Base-by-base conservation (phyloP, 2,329 filamentous ascomycete species). In the Aspergillus ustus region DNA sequence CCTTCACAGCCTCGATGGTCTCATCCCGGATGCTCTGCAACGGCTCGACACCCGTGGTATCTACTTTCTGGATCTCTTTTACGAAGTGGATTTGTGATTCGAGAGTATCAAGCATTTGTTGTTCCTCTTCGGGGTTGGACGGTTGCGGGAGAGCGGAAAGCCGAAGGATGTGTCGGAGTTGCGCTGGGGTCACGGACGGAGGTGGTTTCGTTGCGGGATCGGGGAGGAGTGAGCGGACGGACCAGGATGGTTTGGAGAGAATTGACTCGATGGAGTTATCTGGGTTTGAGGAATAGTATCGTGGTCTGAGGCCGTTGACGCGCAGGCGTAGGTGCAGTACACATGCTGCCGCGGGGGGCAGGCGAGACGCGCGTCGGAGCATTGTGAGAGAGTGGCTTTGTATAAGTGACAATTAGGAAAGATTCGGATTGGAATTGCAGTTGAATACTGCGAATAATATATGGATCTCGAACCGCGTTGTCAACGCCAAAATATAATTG, bases 31-130 rank as follows among this genome's bases (percentile, higher is more conserved):
- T 89, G 49, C 89, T 89, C 54, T 86, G 84, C 48, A 99, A 78
- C 0, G 95, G 93, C 59, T 87, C 83, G 0, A 97, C 82, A 3
- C 85, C 87, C 0, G 82, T 78, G 0, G 92, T 93, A 74, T 96
- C 85, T 52, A 97, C 89, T 49, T 84, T 81, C 72, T 96, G 93
- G 20, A 98, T 88, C 64, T 92, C 87, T 63, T 87, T 88, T n/a
- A 98, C 93, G 72, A 99, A 99, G 71, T 91, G 89, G 0, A 99
- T 85, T 73, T 99, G 95, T 34, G 90, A 87, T 56, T 89, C 84
- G 2, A 99, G 84, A 1, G 89, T 93, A 22, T 84, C 73, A 3
- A 96, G 84, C 86, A 97, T 92, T 28, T 82, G 78, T 0, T 80
- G 70, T 74, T 96, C 90, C 69, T 93, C 89, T 55, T 82, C 82